A percentile compares a stretch with the other conserved stretches of the same genome.
These are phyloP conservation scores for Alternaria sp. DNA, from an alignment of 2,329 filamentous ascomycete species.

Conservation along the genomic window DNA sequence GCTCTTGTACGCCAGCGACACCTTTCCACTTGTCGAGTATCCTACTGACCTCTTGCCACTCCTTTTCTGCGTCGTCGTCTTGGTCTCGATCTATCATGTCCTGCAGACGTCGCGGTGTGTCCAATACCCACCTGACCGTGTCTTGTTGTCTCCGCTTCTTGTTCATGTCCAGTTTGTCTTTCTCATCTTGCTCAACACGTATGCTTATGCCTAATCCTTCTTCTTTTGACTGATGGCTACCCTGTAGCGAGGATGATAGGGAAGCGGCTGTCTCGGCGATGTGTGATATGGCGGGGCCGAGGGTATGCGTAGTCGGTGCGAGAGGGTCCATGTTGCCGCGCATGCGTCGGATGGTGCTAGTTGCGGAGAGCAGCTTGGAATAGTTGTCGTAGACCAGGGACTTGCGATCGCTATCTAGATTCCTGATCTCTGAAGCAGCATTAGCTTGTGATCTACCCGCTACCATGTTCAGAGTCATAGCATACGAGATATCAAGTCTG, in stretches of 20 bases:
- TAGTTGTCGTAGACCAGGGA: slow-evolving; percentile 98
- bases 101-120: slow-evolving; percentile 67
- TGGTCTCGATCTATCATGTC: slow-evolving; percentile 67
- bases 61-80: slow-evolving; percentile 65
- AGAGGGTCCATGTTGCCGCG: slow-evolving; percentile 81
- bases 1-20: slow-evolving; percentile 54
- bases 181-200: slow-evolving; percentile 29
- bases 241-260: slow-evolving; percentile 52
- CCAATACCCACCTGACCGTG: slow-evolving; percentile 70
- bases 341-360: slow-evolving; percentile 94
- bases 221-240: slow-evolving; percentile 31
- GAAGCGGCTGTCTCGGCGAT: slow-evolving; percentile 70
- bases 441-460: slow-evolving; percentile 2
- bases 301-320: slow-evolving; percentile 75
- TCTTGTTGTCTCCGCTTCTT: slow-evolving; percentile 58
- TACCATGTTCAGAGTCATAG: neutral
- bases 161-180: slow-evolving; percentile 35
- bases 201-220: slow-evolving; percentile 39
- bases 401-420: slow-evolving; percentile 94
- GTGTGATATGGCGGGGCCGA: slow-evolving; percentile 76
- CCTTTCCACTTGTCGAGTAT: slow-evolving; percentile 56
- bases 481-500: slow-evolving; percentile 67
- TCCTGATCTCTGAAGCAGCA: slow-evolving; percentile 72
- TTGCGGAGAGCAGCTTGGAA: slow-evolving; percentile 94
- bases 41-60: slow-evolving; percentile 56